Percentiles rank a stretch among this genome's conserved stretches.
Evolutionary conservation across 2,329 filamentous ascomycete species (phyloP).

Genomic region (Paraconiothyrium brasiliense): DNA sequence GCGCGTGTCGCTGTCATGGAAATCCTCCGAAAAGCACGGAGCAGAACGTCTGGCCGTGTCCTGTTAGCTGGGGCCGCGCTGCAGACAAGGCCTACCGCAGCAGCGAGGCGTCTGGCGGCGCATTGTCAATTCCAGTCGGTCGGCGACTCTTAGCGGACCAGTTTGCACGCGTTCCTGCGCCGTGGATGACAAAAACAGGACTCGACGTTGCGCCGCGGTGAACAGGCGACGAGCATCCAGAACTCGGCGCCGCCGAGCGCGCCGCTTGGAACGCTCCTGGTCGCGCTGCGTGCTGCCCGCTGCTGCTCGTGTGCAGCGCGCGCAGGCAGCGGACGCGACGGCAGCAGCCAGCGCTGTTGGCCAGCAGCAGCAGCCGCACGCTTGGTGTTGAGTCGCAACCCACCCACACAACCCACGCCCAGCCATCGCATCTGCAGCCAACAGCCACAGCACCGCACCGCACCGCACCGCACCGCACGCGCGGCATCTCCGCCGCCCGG

Average conservation of each 20-base stretch:
- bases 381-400: slow-evolving; percentile 5
- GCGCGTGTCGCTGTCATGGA: not conserved
- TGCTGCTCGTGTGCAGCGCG: not conserved
- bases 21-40: slow-evolving; percentile 9
- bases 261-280: slow-evolving; percentile 17
- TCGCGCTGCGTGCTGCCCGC: slow-evolving; percentile 10
- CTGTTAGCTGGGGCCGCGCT: not conserved
- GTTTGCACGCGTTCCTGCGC: slow-evolving; percentile 2
- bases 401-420: slow-evolving; percentile 2
- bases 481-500: slow-evolving; percentile 25
- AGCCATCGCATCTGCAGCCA: not conserved
- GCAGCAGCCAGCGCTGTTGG: not conserved
- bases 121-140: slow-evolving; percentile 18
- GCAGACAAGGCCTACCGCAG: not conserved
- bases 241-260: slow-evolving; percentile 15
- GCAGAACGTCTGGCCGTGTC: slow-evolving; percentile 7
- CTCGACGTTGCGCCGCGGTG: not conserved
- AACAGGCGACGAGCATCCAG: slow-evolving; percentile 9
- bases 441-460: slow-evolving; percentile 15
- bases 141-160: slow-evolving; percentile 14
- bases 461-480: slow-evolving; percentile 18
- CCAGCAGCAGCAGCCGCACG: not conserved
- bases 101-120: slow-evolving; percentile 13
- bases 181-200: slow-evolving; percentile 18
- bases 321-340: not conserved